phyloP scores from a whole-genome alignment of 139 green algal species.

The Chlamydomonas incerta region DNA sequence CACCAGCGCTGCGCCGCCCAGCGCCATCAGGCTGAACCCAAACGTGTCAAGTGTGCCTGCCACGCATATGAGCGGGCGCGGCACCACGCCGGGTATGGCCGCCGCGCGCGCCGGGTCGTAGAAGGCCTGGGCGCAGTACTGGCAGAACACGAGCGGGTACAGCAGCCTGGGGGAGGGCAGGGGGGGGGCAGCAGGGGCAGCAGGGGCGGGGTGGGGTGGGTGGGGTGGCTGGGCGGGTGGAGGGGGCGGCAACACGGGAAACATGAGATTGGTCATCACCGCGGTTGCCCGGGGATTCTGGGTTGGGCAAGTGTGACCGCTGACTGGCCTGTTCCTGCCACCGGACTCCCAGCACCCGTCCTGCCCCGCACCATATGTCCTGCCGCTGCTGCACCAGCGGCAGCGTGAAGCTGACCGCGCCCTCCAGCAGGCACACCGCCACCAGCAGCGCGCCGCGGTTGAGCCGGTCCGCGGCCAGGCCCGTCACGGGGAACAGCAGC shows the following conservation, averaged over 20 bases:
- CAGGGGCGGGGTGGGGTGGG: too few relatives aligned
- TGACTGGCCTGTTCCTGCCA: too few relatives aligned
- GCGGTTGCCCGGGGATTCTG: too few relatives aligned
- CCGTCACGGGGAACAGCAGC: slow-evolving; percentile 27
- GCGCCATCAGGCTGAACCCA: slow-evolving; percentile 21
- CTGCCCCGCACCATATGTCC: neutral
- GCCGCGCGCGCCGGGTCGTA: slow-evolving; percentile 27
- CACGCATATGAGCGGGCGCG: neutral
- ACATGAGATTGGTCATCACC: too few relatives aligned
- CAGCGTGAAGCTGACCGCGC: slow-evolving; percentile 23
- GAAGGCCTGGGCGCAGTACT: slow-evolving; percentile 36
- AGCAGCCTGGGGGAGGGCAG: neutral
- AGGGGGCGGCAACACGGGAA: too few relatives aligned
- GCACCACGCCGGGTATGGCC: slow-evolving; percentile 5
- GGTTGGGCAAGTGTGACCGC: too few relatives aligned
- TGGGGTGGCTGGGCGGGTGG: too few relatives aligned
- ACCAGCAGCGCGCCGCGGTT: slow-evolving; percentile 10
- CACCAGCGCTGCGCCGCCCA: neutral
- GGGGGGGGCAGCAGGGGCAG: too few relatives aligned
- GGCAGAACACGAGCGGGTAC: slow-evolving; percentile 31
- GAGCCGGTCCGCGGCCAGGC: slow-evolving; percentile 30
- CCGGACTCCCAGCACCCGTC: too few relatives aligned
- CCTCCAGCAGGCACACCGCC: slow-evolving; percentile 1
- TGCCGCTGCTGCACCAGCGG: neutral
- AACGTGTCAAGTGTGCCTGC: slow-evolving; percentile 17